These are phyloP conservation scores for Neurospora discreta DNA, from an alignment of 495 filamentous ascomycete species.

Conservation along the genomic window DNA sequence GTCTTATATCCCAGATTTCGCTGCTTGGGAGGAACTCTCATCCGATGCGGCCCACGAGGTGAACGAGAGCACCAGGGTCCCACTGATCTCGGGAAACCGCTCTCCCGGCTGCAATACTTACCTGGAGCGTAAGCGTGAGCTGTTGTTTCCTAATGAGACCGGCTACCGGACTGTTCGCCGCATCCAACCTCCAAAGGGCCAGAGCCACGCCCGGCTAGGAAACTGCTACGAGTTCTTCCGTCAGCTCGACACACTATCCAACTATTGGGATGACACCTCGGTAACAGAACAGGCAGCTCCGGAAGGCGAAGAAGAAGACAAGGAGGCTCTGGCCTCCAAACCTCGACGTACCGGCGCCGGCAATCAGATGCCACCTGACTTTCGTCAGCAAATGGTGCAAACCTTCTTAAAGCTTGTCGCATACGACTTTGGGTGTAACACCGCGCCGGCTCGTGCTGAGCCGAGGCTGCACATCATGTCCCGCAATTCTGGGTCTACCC, in stretches of 20 bases:
- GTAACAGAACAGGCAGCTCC: conserved; percentile 12
- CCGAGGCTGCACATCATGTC: conserved; percentile 49
- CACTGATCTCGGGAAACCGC: conserved; percentile 32
- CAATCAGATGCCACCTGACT: conserved; percentile 62
- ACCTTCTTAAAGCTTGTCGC: conserved; percentile 67
- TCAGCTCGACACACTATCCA: conserved; percentile 38
- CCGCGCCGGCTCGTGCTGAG: conserved; percentile 48
- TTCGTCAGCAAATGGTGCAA: conserved; percentile 57
- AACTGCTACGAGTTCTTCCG: conserved; percentile 50
- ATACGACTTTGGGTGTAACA: conserved; percentile 71
- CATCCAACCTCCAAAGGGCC: conserved; percentile 35
- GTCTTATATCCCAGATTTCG: conserved; percentile 34
- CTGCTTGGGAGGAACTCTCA: conserved; percentile 33
- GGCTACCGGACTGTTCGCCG: conserved; percentile 44
- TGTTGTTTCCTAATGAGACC: conserved; percentile 34
- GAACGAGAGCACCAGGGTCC: conserved; percentile 31
- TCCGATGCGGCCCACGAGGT: conserved; percentile 30
- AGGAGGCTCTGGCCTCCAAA: conserved; percentile 8
- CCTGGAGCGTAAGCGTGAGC: conserved; percentile 40
- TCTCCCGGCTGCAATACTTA: conserved; percentile 41
- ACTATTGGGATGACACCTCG: conserved; percentile 44
- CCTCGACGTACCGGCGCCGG: conserved; percentile 48
- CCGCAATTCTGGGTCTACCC: conserved; percentile 4
- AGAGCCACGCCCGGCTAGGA: conserved; percentile 35
- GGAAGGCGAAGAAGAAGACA: conserved; percentile 1